Conservation (phyloP, 495 filamentous ascomycete species). For the Aspergillus ellipticus region DNA sequence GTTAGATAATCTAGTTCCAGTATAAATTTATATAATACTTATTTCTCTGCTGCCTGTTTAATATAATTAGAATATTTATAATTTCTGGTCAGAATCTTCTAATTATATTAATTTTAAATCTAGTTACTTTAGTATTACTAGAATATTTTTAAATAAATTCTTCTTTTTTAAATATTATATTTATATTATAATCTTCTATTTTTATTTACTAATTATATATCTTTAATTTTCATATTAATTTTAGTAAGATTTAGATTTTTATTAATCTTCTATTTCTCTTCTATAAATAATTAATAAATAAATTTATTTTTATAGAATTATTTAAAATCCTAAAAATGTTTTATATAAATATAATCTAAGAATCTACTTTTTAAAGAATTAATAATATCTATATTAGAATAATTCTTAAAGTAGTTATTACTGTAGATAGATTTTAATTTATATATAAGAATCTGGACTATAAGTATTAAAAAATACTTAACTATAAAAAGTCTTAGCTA, state of each 20-base stretch:
- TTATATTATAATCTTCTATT: background rate
- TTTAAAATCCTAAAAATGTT: conserved; percentile 5
- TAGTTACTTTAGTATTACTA: conserved; percentile 3
- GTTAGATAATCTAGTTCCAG: conserved; percentile 2
- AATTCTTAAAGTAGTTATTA: background rate
- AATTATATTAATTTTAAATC: background rate
- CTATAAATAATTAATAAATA: background rate
- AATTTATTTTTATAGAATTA: conserved; percentile 4
- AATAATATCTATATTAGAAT: background rate
- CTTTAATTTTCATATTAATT: background rate
- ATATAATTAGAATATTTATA: background rate
- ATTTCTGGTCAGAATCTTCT: conserved; percentile 1
- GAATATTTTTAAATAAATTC: background rate
- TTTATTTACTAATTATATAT: background rate
- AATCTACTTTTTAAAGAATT: background rate
- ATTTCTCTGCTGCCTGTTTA: background rate
- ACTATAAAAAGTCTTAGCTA: conserved; percentile 7
- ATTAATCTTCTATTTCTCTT: conserved; percentile 4
- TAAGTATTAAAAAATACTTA: background rate
- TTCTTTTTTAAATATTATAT: background rate
- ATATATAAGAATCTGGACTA: conserved; percentile 6
- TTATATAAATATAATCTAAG: conserved; percentile 2
- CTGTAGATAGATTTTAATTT: background rate
- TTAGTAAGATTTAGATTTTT: background rate
- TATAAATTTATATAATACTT: conserved; percentile 1